Base-by-base conservation (phyloP, 1,139 yeast genomes). In the Pichia sp. region DNA sequence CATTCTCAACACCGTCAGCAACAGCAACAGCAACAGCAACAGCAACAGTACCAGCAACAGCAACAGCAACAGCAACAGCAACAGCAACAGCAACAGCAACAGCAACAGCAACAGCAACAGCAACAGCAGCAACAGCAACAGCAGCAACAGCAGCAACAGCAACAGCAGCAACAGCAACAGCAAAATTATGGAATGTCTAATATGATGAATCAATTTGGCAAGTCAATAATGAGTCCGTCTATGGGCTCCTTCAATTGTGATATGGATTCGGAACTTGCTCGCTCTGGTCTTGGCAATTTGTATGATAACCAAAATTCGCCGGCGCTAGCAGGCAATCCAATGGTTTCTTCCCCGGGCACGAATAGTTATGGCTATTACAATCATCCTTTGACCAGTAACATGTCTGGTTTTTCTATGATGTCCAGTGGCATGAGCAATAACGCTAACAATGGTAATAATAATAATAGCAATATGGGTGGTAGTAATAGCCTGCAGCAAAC, bases 381-480 rank as follows among this genome's bases (percentile, higher is more conserved):
- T 15, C 47, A 51, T 23, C 47, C 30, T 40, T 23, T 47, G 19
- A 47, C 45, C 42, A 38, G 41, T 16, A 51, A 56, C 48, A 46
- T 56, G 15, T 54, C 57, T 10, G 58, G 54, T 8, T 49, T 55
- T 32, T 54, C 58, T 8, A 76, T 7, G 41, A 50, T 50, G 48
- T 31, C 41, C 23, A 36, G 16, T 16, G 40, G 38, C 54, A 56
- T 32, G 40, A 52, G 15, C 49, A 43, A 11, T 31, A 46, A 36
- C n/a, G 26, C 31, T 23, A 32, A n/a, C 13, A 15, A 15, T 36
- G 40, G 5, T 7, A 36, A 15, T 13, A 36, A 11, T 13, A 36
- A 16, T 50, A 43, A 11, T 31, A 46, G 31, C n/a, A 36, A 46
- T 23, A 32, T 15, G 13, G 40, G 11, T 36, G 40, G 40, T 36